phyloP scores from a whole-genome alignment of 2,329 filamentous ascomycete species.

The Chaetomiaceae sp. region DNA sequence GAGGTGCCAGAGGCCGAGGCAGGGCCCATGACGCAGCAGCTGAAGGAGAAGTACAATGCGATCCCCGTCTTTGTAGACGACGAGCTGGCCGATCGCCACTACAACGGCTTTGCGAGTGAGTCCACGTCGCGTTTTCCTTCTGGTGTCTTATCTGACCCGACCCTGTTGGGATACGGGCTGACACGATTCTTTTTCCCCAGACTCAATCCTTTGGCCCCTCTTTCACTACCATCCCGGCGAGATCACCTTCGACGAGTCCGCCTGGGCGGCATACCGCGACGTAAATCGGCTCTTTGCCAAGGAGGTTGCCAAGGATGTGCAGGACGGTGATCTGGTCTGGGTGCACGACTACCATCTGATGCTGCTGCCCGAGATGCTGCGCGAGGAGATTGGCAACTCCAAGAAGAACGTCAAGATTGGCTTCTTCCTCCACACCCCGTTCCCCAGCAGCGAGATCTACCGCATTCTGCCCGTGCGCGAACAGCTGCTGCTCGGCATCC shows the following conservation, averaged over 20 bases:
- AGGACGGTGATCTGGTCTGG: slow-evolving; percentile 94
- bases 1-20: slow-evolving; percentile 85
- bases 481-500: slow-evolving; percentile 76
- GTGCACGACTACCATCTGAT: slow-evolving; percentile 98
- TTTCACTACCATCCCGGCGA: slow-evolving; percentile 99
- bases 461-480: slow-evolving; percentile 90
- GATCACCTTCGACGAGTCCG: slow-evolving; percentile 94
- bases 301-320: slow-evolving; percentile 77
- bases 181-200: slow-evolving; percentile 38
- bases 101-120: slow-evolving; percentile 96
- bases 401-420: slow-evolving; percentile 95
- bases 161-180: slow-evolving; percentile 3
- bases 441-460: slow-evolving; percentile 95
- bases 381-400: slow-evolving; percentile 73
- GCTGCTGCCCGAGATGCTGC: slow-evolving; percentile 92
- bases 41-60: slow-evolving; percentile 84
- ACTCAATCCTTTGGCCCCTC: slow-evolving; percentile 96
- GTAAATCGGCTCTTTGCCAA: slow-evolving; percentile 91
- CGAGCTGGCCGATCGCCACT: slow-evolving; percentile 88
- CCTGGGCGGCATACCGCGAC: slow-evolving; percentile 89
- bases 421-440: slow-evolving; percentile 96
- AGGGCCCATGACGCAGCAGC: slow-evolving; percentile 64
- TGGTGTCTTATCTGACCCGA: background rate
- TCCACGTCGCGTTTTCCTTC: slow-evolving; percentile 7
- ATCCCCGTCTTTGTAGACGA: slow-evolving; percentile 91